phyloP scores from a whole-genome alignment of 495 filamentous ascomycete species.

The Aspergillus leporis region DNA sequence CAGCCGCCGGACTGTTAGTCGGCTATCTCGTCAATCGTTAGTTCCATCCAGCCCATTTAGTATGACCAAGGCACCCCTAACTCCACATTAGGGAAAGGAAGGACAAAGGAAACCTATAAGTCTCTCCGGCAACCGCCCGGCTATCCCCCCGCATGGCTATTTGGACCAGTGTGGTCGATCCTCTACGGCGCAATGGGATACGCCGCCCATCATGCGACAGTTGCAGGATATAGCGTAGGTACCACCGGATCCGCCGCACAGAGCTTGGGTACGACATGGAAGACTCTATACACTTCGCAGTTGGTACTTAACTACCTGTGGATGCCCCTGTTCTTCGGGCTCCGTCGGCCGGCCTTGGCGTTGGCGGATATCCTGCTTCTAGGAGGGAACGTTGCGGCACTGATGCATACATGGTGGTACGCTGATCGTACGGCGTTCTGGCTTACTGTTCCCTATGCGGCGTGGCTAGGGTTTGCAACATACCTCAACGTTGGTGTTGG shows the following conservation, averaged over 20 bases:
- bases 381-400: conserved; percentile 63
- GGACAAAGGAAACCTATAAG: conserved; percentile 63
- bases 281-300: conserved; percentile 79
- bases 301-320: conserved; percentile 81
- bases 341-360: conserved; percentile 68
- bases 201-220: conserved; percentile 69
- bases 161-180: conserved; percentile 81
- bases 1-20: conserved; percentile 29
- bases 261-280: conserved; percentile 27
- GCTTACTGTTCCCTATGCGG: conserved; percentile 74
- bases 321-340: conserved; percentile 91
- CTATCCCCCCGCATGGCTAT: conserved; percentile 75
- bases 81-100: conserved; percentile 41
- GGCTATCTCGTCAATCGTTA: conserved; percentile 38
- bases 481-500: conserved; percentile 74
- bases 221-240: conserved; percentile 54
- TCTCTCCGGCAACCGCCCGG: conserved; percentile 76
- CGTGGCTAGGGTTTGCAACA: conserved; percentile 81
- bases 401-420: conserved; percentile 72
- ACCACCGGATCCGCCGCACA: conserved; percentile 28
- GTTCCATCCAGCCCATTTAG: neutral
- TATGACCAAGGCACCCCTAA: neutral
- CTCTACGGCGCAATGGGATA: conserved; percentile 92
- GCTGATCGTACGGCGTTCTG: conserved; percentile 72
- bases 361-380: conserved; percentile 74